Evolutionary conservation across 306 rosid species (phyloP), one percentile per base, ranked within the genome.

Genomic region (Cicer pinnatifidum): DNA sequence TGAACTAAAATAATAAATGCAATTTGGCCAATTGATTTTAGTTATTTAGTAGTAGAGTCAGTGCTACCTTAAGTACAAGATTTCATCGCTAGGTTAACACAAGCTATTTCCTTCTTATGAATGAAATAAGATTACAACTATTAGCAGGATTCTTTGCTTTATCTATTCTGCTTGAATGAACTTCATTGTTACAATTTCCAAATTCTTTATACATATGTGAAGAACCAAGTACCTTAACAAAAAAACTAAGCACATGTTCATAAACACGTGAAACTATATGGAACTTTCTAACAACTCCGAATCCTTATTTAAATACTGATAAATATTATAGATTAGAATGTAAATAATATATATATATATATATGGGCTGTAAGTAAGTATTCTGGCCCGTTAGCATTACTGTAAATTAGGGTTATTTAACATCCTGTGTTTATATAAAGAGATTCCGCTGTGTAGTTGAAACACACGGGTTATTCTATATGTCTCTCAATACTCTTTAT

Each of bases 11-110:
- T 13, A 54, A 19, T 12, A 61, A 51, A 61, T 17, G 61, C 50
- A 59, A 60, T 47, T n/a, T 62, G 39, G 15, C 64, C 41, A 45
- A 69, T 60, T 71, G 62, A 69, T 51, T 70, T 70, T 61, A n/a
- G 60, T 67, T 23, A 28, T 67, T 70, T 61, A n/a, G 60, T 67
- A 47, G 45, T 67, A 12, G 28, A 67, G 12, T 23, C 58, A 9
- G 56, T 47, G 48, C 56, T 19, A 13, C 39, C 60, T 43, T 4
- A 66, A 11, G 35, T 50, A 12, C 44, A 15, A 76, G 35, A 12
- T 12, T 20, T 58, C 19, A 69, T 40, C 19, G 61, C 40, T 41
- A 40, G 9, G 43, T 69, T 57, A 78, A 61, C 19, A 41, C 17
- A 59, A 59, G 67, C 28, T 65, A 37, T 77, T 62, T 60, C 65